Conservation (phyloP, 192 early-diverging fungal species). For the Geosiphon pyriformis region DNA sequence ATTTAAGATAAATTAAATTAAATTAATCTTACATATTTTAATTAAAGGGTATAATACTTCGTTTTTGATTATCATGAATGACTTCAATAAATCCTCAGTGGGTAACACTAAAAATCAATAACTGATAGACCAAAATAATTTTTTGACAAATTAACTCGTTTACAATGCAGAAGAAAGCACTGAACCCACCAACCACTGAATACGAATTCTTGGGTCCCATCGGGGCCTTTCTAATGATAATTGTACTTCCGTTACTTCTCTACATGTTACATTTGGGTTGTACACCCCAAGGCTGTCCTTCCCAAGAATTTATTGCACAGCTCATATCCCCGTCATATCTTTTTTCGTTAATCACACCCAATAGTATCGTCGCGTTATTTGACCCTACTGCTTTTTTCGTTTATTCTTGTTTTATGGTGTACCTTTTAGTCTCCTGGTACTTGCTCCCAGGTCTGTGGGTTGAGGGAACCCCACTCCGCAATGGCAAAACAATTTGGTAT, state of each 20-base stretch:
- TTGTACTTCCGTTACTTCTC: constrained; percentile 37
- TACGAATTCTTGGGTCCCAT: constrained; percentile 80
- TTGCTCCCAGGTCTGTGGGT: constrained; percentile 61
- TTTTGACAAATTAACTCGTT: too few species aligned
- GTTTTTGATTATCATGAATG: too few species aligned
- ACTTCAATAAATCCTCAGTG: too few species aligned
- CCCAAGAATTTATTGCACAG: constrained; percentile 27
- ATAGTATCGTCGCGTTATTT: constrained; percentile 35
- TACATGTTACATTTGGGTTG: constrained; percentile 42
- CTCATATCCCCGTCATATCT: constrained; percentile 21
- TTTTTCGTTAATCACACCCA: constrained; percentile 12
- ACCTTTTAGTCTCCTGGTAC: constrained; percentile 61
- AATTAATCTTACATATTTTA: too few species aligned
- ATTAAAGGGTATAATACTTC: too few species aligned
- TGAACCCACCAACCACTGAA: constrained; percentile 62
- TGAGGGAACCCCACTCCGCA: constrained; percentile 65
- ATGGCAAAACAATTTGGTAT: constrained; percentile 72
- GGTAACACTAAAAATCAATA: too few species aligned
- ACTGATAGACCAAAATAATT: too few species aligned
- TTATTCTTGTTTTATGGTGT: constrained; percentile 64
- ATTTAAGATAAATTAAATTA: too few species aligned
- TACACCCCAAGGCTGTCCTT: constrained; percentile 48
- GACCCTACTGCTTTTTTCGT: constrained; percentile 45
- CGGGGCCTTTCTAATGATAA: constrained; percentile 54
- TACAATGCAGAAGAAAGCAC: too few species aligned